A percentile compares a stretch with the other conserved stretches of the same genome.
These are phyloP conservation scores for Tricholomella constricta DNA, from an alignment of 768 basidiomycete species.

Conservation along the genomic window DNA sequence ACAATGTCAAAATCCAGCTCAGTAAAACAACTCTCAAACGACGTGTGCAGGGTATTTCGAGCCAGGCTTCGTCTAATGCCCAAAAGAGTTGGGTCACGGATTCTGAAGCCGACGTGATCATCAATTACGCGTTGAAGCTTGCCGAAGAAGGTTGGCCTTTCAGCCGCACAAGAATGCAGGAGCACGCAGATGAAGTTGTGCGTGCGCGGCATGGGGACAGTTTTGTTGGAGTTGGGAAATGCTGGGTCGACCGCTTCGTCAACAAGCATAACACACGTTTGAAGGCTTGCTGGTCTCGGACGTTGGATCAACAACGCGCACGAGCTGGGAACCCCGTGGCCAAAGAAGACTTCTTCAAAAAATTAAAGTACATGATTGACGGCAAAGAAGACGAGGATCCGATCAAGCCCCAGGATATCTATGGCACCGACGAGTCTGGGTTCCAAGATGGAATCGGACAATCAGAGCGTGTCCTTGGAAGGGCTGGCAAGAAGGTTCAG, in stretches of 20 bases:
- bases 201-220: constrained; percentile 10
- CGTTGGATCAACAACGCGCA: constrained; percentile 32
- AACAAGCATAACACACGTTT: constrained; percentile 26
- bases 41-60: no score
- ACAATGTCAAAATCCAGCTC: no score
- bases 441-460: constrained; percentile 19
- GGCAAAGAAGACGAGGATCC: not conserved
- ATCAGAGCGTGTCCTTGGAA: not conserved
- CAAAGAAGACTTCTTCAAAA: constrained; percentile 30
- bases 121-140: constrained; percentile 28
- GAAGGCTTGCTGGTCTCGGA: constrained; percentile 33
- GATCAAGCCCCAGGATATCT: constrained; percentile 26
- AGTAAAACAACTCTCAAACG: no score
- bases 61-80: constrained; percentile 12
- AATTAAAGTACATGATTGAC: constrained; percentile 19
- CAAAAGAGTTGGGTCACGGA: constrained; percentile 27
- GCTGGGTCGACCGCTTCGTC: constrained; percentile 31
- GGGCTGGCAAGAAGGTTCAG: constrained; percentile 1
- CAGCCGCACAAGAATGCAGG: constrained; percentile 17
- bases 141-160: constrained; percentile 30
- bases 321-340: constrained; percentile 27
- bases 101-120: constrained; percentile 29
- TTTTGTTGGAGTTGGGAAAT: constrained; percentile 22
- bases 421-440: constrained; percentile 42
- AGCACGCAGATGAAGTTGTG: constrained; percentile 29